phyloP scores from a whole-genome alignment of 2,329 filamentous ascomycete genomes.

The Metarhizium robertsii region DNA sequence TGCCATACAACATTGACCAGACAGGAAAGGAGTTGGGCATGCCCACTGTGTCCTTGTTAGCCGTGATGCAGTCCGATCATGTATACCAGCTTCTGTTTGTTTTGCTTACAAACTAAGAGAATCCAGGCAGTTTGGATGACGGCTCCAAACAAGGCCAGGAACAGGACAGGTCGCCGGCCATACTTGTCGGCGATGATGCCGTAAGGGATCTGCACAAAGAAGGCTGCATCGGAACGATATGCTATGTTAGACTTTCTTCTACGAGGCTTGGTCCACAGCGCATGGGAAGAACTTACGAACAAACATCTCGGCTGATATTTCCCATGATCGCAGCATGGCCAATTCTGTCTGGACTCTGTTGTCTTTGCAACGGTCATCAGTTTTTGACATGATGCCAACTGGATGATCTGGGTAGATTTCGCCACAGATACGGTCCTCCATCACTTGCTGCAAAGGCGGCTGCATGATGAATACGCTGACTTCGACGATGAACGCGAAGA shows the following conservation, averaged over 20 bases:
- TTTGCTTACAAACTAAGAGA: conserved; percentile 21
- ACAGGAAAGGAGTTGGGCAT: conserved; percentile 29
- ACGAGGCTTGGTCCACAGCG: not conserved
- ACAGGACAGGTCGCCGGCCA: conserved; percentile 32
- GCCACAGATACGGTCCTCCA: conserved; percentile 45
- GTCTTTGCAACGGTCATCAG: conserved; percentile 39
- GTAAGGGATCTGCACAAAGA: conserved; percentile 35
- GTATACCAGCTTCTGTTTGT: not conserved
- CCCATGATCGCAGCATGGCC: conserved; percentile 41
- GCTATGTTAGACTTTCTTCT: not conserved
- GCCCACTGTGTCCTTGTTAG: conserved; percentile 17
- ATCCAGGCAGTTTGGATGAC: conserved; percentile 19
- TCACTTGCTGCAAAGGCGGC: conserved; percentile 37
- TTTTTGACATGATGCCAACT: conserved; percentile 15
- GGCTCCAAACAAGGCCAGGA: conserved; percentile 24
- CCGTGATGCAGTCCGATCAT: not conserved
- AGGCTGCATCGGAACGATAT: conserved; percentile 15
- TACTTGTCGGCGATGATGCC: conserved; percentile 38
- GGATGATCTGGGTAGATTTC: conserved; percentile 32
- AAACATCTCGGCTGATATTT: conserved; percentile 33
- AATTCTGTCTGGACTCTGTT: conserved; percentile 39
- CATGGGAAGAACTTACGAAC: conserved; percentile 26
- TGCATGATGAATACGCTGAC: conserved; percentile 27
- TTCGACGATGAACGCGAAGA: conserved; percentile 33
- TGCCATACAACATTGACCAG: conserved; percentile 27